Base-by-base conservation (phyloP, 2,329 filamentous ascomycete genomes). In the Penicillium glabrum region DNA sequence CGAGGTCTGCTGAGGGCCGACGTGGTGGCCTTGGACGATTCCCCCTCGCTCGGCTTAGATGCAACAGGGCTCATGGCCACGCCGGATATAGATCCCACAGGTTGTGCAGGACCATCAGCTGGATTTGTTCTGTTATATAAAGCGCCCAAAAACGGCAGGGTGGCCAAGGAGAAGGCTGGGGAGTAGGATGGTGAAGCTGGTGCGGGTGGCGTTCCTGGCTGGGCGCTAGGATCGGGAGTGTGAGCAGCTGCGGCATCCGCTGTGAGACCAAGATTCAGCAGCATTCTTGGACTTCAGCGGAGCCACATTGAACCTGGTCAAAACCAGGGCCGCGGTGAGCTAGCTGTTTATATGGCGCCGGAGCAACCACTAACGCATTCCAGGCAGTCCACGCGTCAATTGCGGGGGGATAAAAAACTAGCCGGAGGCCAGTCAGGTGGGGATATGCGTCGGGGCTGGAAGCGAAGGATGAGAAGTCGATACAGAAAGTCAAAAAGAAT, bases 201-300 rank as follows among this genome's bases (percentile, higher is more conserved):
- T 33, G 63, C 54, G 52, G 63, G 53, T 50, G 62, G 62, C 31
- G 68, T 56, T 51, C 68, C 63, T 33, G 63, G 46, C 43, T 66
- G 57, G 31, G 64, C 54, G 47, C 53, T 59, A 51, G 67, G 62
- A 51, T 77, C 75, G 68, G 69, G 69, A 47, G 68, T 60, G 64
- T 77, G 76, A 31, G 73, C 73, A 58, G 76, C 75, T 64, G 75
- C 75, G 59, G 73, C 75, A 65, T 78, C 72, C 62, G 76, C 76
- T 63, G 76, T 73, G 62, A 77, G 63, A 53, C 75, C 76, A 61
- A 78, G 68, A 61, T 75, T 76, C 57, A 77, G 68, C 54, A 76
- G 67, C 75, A 76, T 77, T 67, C 60, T 71, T 64, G 61, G 58
- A 57, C 63, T 60, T 59, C 59, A 61, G 62, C 59, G 59, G 59